These are phyloP conservation scores for Tylopilus rubrobrunneus DNA, from an alignment of 768 basidiomycete genomes.

Conservation along the genomic window DNA sequence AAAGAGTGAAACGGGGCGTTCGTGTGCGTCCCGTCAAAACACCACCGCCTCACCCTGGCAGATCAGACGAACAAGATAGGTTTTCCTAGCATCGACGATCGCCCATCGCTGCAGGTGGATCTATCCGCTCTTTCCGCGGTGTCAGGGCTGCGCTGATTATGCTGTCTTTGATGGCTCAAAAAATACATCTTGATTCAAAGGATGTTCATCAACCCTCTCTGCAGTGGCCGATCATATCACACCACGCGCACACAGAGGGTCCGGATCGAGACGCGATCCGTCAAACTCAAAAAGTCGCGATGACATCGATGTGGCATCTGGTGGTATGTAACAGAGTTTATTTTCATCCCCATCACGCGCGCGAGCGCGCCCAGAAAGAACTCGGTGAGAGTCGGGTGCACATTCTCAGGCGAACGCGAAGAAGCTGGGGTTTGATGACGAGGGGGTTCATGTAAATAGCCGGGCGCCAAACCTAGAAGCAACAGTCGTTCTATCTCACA, in stretches of 20 bases:
- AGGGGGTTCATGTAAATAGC: not conserved
- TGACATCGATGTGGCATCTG: not conserved
- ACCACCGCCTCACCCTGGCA: not conserved
- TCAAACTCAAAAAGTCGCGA: not conserved
- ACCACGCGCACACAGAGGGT: not conserved
- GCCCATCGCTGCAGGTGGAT: not conserved
- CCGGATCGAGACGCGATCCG: not conserved
- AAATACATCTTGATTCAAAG: not conserved
- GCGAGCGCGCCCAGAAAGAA: not conserved
- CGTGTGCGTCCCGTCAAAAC: not conserved
- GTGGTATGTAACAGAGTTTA: not conserved
- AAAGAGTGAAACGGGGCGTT: not conserved
- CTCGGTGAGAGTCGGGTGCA: not conserved
- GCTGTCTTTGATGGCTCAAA: not conserved
- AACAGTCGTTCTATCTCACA: not conserved
- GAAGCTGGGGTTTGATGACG: not conserved
- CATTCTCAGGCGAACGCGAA: not conserved
- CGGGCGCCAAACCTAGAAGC: not conserved
- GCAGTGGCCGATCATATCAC: not conserved
- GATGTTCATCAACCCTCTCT: not conserved
- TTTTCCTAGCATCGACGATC: not conserved
- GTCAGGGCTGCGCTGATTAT: conserved; percentile 8
- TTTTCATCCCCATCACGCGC: not conserved
- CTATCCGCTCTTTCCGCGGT: not conserved
- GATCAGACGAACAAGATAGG: not conserved